Evolutionary conservation across 495 filamentous ascomycete genomes (phyloP).

Genomic region (Aspergillus cristatus): DNA sequence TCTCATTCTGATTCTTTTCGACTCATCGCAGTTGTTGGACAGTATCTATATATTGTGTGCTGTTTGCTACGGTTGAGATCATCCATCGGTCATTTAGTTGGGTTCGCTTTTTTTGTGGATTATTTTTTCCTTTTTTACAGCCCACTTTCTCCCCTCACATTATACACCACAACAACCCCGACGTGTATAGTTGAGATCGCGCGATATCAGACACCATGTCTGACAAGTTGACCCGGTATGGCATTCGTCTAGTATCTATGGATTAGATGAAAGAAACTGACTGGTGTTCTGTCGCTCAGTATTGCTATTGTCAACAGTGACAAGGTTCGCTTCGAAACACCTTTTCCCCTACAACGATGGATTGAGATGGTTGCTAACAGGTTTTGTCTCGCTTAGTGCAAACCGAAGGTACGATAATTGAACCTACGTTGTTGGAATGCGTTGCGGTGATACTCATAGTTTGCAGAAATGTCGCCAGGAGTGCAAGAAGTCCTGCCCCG

Average conservation of each 20-base stretch:
- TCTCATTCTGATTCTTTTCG: too few relatives aligned
- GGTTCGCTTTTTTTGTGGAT: too few relatives aligned
- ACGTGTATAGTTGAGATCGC: constrained; percentile 2
- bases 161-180: too few relatives aligned
- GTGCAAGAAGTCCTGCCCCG: constrained; percentile 98
- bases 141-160: constrained; percentile 3
- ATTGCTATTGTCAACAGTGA: constrained; percentile 96
- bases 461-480: constrained; percentile 87
- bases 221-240: constrained; percentile 78
- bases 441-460: constrained; percentile 8
- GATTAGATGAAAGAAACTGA: constrained; percentile 4
- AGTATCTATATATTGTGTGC: too few relatives aligned
- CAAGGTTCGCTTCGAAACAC: constrained; percentile 57
- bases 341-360: constrained; percentile 23
- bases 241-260: neutral
- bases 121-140: constrained; percentile 14
- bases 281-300: constrained; percentile 39
- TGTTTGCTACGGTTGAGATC: too few relatives aligned
- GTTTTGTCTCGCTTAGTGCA: constrained; percentile 54
- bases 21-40: too few relatives aligned
- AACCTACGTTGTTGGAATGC: neutral
- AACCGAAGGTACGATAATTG: constrained; percentile 67
- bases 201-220: constrained; percentile 48
- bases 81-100: too few relatives aligned
- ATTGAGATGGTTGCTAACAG: constrained; percentile 26